These are phyloP conservation scores for Camelina laxa DNA, from an alignment of 345 rosid genomes.

Conservation along the genomic window DNA sequence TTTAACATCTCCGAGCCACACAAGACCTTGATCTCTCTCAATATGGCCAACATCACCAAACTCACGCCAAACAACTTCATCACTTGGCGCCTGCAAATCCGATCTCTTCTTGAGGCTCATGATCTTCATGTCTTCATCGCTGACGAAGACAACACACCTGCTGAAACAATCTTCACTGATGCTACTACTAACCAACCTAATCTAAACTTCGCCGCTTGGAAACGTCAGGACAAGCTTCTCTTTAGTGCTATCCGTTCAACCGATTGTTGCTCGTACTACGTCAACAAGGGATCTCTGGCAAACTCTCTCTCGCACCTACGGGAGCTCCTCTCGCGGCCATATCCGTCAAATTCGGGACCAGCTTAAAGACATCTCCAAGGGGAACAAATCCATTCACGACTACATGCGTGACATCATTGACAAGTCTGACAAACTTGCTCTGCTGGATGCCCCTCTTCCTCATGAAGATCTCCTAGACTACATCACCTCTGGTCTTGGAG, in stretches of 20 bases:
- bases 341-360: not conserved
- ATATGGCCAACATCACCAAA: not conserved
- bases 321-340: accelerated
- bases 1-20: not conserved
- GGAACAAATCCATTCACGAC: not conserved
- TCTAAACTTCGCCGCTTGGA: accelerated
- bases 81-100: not conserved
- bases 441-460: not conserved
- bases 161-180: not conserved
- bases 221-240: not conserved
- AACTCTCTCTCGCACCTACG: not conserved
- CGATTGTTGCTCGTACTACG: not conserved
- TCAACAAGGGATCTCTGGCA: not conserved
- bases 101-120: not conserved
- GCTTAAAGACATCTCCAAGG: not conserved
- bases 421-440: not conserved
- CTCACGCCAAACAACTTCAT: not conserved
- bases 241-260: not conserved
- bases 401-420: not conserved
- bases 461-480: not conserved
- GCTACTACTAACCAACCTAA: accelerated
- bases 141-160: not conserved
- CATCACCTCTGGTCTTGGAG: not conserved
- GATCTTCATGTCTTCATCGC: not conserved
- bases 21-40: not conserved